Evolutionary conservation across 257 asterid genomes (phyloP).

Genomic region (Solanum chmielewskii): DNA sequence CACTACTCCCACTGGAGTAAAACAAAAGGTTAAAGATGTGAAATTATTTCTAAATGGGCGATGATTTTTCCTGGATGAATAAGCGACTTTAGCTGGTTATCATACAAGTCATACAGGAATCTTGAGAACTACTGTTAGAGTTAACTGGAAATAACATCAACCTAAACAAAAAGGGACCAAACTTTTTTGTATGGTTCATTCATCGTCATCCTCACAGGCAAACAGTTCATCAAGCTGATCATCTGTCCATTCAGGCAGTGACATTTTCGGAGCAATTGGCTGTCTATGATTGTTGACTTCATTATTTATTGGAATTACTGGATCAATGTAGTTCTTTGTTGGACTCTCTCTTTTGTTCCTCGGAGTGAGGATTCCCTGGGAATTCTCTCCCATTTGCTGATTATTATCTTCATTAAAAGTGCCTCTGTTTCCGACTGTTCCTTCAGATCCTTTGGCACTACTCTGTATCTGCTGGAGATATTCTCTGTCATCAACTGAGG

Average conservation of each 20-base stretch:
- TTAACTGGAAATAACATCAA: not conserved
- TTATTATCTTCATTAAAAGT: not conserved
- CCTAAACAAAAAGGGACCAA: not conserved
- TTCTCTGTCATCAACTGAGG: slow-evolving; percentile 3
- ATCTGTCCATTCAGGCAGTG: slow-evolving; percentile 70
- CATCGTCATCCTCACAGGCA: slow-evolving; percentile 37
- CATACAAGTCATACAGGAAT: not conserved
- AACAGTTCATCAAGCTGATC: slow-evolving; percentile 71
- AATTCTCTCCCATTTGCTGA: slow-evolving; percentile 4
- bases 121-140: not conserved
- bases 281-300: slow-evolving; percentile 27
- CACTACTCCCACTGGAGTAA: not conserved
- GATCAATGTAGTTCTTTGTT: not conserved
- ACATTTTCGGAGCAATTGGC: slow-evolving; percentile 16
- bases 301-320: slow-evolving; percentile 12
- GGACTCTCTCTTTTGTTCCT: not conserved
- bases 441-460: slow-evolving; percentile 7
- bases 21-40: not conserved
- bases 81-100: not conserved
- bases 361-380: not conserved
- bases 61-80: not conserved
- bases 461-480: slow-evolving; percentile 11
- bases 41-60: not conserved
- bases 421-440: not conserved
- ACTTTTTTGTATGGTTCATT: slow-evolving; percentile 7